Evolutionary conservation across 1,284 basidiomycete species (phyloP).

Genomic region (Sanghuangporus baumii): DNA sequence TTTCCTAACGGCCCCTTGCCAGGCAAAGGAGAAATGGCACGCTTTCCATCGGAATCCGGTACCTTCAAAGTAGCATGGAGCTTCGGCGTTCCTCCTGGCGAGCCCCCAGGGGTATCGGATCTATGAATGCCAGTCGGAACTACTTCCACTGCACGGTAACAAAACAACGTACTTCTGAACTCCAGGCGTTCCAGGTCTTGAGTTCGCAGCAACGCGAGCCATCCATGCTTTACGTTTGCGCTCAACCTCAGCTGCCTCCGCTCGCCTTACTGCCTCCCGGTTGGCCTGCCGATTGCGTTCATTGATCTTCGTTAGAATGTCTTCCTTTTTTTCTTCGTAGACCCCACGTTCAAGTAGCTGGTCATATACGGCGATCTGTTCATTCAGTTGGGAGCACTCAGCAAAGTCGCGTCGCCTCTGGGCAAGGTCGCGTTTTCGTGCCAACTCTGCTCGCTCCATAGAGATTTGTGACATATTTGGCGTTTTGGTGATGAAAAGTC

Average conservation of each 20-base stretch:
- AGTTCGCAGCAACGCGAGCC: constrained; percentile 36
- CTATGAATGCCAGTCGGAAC: constrained; percentile 11
- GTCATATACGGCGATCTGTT: constrained; percentile 53
- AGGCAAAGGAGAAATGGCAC: constrained; percentile 40
- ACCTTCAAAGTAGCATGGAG: constrained; percentile 22
- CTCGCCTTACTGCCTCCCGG: constrained; percentile 68
- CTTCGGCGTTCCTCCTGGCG: constrained; percentile 24
- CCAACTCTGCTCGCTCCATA: constrained; percentile 58
- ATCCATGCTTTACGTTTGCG: constrained; percentile 57
- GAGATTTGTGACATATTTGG: constrained; percentile 36
- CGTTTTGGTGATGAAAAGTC: constrained; percentile 33
- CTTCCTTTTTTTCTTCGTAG: constrained; percentile 36
- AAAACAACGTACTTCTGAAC: constrained; percentile 43
- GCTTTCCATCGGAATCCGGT: constrained; percentile 24
- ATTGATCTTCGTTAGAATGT: constrained; percentile 74
- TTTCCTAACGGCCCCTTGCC: constrained; percentile 29
- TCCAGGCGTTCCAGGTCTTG: constrained; percentile 48
- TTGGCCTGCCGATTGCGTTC: constrained; percentile 85
- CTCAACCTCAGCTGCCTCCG: constrained; percentile 65
- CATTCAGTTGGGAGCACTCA: constrained; percentile 57
- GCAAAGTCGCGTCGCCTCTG: constrained; percentile 58
- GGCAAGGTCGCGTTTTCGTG: constrained; percentile 65
- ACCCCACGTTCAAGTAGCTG: constrained; percentile 23
- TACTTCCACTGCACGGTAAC: constrained; percentile 23
- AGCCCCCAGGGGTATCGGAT: constrained; percentile 5